Evolutionary conservation across 2,329 filamentous ascomycete genomes (phyloP).

Genomic region (Zymoseptoria pseudotritici): DNA sequence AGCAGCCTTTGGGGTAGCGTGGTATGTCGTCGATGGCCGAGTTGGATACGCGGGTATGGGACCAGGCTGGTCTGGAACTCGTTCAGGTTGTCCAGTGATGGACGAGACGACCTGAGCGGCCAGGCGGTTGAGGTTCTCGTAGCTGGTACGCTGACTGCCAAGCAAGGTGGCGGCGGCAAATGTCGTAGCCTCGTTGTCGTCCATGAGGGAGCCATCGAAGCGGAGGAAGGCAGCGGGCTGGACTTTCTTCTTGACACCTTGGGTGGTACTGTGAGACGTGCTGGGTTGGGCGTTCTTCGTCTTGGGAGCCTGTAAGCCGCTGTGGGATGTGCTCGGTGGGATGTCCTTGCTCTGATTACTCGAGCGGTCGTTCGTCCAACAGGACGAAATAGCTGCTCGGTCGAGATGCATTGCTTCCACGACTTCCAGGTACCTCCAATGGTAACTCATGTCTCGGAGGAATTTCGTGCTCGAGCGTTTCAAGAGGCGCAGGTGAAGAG

Average conservation of each 20-base stretch:
- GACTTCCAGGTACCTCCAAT: slow-evolving; percentile 31
- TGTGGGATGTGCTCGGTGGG: neutral
- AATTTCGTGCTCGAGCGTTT: slow-evolving; percentile 14
- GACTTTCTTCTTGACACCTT: neutral
- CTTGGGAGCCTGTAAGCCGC: neutral
- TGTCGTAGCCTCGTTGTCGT: slow-evolving; percentile 69
- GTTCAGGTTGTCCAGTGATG: slow-evolving; percentile 79
- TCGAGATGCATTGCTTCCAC: slow-evolving; percentile 16
- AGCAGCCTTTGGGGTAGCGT: no score
- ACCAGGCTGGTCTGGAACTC: slow-evolving; percentile 99
- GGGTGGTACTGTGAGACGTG: neutral
- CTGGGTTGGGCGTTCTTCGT: neutral
- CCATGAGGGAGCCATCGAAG: slow-evolving; percentile 97
- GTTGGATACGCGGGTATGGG: slow-evolving; percentile 92
- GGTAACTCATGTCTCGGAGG: slow-evolving; percentile 30
- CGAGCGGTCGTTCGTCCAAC: neutral
- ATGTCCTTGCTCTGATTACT: neutral
- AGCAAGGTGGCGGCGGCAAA: slow-evolving; percentile 86
- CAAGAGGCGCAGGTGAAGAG: neutral
- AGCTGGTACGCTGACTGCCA: slow-evolving; percentile 93
- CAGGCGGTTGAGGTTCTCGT: slow-evolving; percentile 97
- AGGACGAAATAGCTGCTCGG: slow-evolving; percentile 5
- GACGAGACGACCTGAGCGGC: slow-evolving; percentile 98
- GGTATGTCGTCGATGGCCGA: no score
- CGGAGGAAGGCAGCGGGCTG: slow-evolving; percentile 68